phyloP scores from a whole-genome alignment of 2,329 filamentous ascomycete genomes.

The Epichloe uncinata region DNA sequence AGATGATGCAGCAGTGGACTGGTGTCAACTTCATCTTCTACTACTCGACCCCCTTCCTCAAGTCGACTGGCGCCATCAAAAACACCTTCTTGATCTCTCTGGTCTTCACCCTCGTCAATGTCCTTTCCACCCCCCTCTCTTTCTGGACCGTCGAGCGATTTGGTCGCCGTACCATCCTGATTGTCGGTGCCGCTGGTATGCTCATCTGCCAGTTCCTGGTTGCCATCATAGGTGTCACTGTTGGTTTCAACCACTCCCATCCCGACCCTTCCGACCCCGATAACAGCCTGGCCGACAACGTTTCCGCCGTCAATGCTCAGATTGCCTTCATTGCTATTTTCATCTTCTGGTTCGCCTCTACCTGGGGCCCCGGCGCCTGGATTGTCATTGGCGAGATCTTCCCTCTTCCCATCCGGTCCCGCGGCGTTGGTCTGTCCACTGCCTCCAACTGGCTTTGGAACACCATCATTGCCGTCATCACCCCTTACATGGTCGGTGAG shows the following conservation, averaged over 20 bases:
- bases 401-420: conserved; percentile 77
- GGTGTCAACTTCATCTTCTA: conserved; percentile 93
- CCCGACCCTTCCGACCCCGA: conserved; percentile 28
- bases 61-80: conserved; percentile 58
- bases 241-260: conserved; percentile 39
- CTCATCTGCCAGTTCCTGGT: conserved; percentile 78
- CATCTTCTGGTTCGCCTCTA: conserved; percentile 85
- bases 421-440: conserved; percentile 75
- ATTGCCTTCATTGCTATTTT: conserved; percentile 85
- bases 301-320: conserved; percentile 50
- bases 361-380: conserved; percentile 76
- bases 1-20: conserved; percentile 76
- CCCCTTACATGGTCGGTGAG: conserved; percentile 54
- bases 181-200: conserved; percentile 72
- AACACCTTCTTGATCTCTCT: conserved; percentile 76
- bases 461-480: conserved; percentile 57
- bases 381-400: conserved; percentile 82
- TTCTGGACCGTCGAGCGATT: conserved; percentile 77
- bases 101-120: conserved; percentile 81
- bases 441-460: conserved; percentile 92
- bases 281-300: conserved; percentile 34
- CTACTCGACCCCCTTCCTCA: conserved; percentile 75
- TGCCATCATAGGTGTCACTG: conserved; percentile 57
- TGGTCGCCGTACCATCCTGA: conserved; percentile 67
- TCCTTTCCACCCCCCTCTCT: conserved; percentile 70